Conservation (phyloP, 2,329 filamentous ascomycete species). For the Cryphonectria parasitica region DNA sequence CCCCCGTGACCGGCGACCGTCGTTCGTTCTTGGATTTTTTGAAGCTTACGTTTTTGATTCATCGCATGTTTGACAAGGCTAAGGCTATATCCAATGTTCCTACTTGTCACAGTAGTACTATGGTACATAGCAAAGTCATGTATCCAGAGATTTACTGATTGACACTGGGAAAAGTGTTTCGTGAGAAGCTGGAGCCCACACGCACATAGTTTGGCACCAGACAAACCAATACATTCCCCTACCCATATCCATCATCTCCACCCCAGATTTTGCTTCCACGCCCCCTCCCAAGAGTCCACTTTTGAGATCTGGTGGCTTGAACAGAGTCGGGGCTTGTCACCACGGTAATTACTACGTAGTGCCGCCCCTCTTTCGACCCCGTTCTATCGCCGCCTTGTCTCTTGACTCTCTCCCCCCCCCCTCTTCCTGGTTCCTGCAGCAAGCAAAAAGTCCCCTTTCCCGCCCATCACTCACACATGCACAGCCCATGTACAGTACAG, state of each 20-base stretch:
- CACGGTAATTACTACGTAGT: conserved; percentile 8
- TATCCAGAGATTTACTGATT: too few species aligned
- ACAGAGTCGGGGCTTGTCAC: background rate
- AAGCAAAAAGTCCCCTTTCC: background rate
- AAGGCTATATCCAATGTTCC: background rate
- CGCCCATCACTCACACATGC: background rate
- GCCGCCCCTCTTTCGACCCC: background rate
- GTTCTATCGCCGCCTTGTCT: background rate
- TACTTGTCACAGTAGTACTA: background rate
- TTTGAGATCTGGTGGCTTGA: conserved; percentile 2
- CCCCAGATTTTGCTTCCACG: background rate
- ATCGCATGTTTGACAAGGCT: background rate
- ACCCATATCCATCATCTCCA: background rate
- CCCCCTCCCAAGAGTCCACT: background rate
- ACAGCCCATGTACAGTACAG: background rate
- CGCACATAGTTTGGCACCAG: background rate
- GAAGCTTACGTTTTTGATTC: conserved; percentile 10
- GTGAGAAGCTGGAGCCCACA: background rate
- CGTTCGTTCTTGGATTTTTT: background rate
- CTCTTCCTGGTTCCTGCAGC: background rate
- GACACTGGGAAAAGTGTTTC: background rate
- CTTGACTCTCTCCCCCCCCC: background rate
- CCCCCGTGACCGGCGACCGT: background rate
- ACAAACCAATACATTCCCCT: background rate
- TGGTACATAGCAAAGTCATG: background rate